Evolutionary conservation across 2,329 filamentous ascomycete genomes (phyloP), one percentile per base, ranked within the genome.

Genomic region (Ophiocordyceps sinensis): DNA sequence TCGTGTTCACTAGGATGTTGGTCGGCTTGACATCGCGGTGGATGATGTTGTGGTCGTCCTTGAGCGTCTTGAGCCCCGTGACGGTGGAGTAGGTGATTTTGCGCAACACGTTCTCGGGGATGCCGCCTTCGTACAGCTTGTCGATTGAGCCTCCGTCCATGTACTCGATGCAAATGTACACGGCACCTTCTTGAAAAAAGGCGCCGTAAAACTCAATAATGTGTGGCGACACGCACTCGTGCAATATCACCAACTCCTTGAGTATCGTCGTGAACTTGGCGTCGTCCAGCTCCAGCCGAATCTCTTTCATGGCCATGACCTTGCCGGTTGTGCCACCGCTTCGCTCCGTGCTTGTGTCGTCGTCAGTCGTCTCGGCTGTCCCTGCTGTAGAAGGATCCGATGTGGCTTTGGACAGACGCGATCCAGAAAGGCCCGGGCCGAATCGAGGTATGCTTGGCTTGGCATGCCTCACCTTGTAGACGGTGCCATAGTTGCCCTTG

Each of bases 291-390:
- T 98, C 91, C 10, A 98, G 69, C 17, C 91, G 78, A 52, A 98
- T 93, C 62, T 98, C 91, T 60, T 98, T 98, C 91, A 98, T 98
- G 13, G 91, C 91, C 91, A 98, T 96, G 44, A 94, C 71, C 39
- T 84, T 75, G 15, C 89, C 87, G 1, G 79, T 79, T 1, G 74
- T 76, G 5, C 64, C 65, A 38, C 62, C 49, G 37, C 49, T 54
- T n/a, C 45, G n/a, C 56, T 53, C 37, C 50, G 59, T 57, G 12
- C 50, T 44, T 0, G 50, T 43, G 0, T 54, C 53, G 13, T 56
- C 53, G 12, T 50, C 44, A 0, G 50, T 43, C 0, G 55, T 54
- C 11, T 56, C 53, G 4, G 57, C 50, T 5, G 50, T 44, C 11
- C 62, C 49, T 8, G 53, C 21, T 2, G 55, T 52, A 9, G 55